phyloP scores from a whole-genome alignment of 345 rosid genomes.

The Zanthoxylum bungeanum region DNA sequence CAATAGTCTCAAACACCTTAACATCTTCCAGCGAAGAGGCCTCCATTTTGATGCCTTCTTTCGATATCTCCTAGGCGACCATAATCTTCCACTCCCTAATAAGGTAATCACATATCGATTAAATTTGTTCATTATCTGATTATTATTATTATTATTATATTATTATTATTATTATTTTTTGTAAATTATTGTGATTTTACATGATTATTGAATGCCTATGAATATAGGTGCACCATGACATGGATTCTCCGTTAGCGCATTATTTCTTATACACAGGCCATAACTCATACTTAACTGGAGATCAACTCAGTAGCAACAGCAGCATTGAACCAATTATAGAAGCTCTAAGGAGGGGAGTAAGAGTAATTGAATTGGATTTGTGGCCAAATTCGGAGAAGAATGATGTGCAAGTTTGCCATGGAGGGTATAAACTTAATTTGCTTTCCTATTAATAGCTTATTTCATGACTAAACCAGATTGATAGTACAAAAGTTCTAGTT shows the following conservation, averaged over 20 bases:
- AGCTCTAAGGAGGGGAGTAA: slow-evolving; percentile 59
- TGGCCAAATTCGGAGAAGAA: slow-evolving; percentile 62
- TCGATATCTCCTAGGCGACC: slow-evolving; percentile 52
- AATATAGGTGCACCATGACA: slow-evolving; percentile 64
- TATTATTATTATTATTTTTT: neutral
- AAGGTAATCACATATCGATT: slow-evolving; percentile 25
- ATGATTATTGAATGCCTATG: neutral
- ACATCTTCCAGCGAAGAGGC: slow-evolving; percentile 44
- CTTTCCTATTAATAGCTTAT: neutral
- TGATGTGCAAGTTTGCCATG: slow-evolving; percentile 64
- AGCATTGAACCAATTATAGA: slow-evolving; percentile 53
- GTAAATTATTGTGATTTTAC: neutral
- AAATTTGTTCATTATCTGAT: neutral
- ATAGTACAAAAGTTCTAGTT: neutral
- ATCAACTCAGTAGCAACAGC: slow-evolving; percentile 64
- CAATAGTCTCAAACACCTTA: slow-evolving; percentile 48
- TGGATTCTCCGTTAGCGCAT: slow-evolving; percentile 71
- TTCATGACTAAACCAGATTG: neutral
- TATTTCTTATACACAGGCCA: slow-evolving; percentile 82
- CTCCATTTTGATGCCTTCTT: slow-evolving; percentile 53
- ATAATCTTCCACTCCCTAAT: slow-evolving; percentile 27
- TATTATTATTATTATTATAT: neutral
- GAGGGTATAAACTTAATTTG: slow-evolving; percentile 43
- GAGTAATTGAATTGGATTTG: slow-evolving; percentile 85
- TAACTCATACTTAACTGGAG: slow-evolving; percentile 85